Base-by-base conservation (phyloP, 2,329 filamentous ascomycete species). In the Arthrobotrys pseudoclavata region DNA sequence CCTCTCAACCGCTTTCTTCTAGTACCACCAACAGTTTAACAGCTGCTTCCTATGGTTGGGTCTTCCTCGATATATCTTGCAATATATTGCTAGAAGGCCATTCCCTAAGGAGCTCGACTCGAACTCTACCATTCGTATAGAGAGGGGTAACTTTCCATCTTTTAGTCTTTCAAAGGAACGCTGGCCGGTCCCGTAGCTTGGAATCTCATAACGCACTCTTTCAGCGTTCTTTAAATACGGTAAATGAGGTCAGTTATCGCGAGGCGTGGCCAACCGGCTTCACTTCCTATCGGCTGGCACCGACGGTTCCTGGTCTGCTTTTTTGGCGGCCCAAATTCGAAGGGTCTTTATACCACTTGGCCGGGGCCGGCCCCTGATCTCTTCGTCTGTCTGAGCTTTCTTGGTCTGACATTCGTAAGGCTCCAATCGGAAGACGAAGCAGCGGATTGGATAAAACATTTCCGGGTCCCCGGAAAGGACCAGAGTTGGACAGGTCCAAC, bases 211-310 rank as follows among this genome's bases (percentile, higher is more conserved):
- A 60, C 31, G 55, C 55, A 42, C 34, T 60, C 53, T 66, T 42
- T 60, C 69, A 29, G 52, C 34, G 45, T 47, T 50, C 34, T n/a
- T 72, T 60, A 20, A 29, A 26, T 24, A 57, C 68, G 37, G 50
- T 72, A 64, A 66, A 72, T 72, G 69, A 72, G 63, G 69, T 66
- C 37, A 13, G 69, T 72, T 45, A 53, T 72, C 40, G 45, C 50
- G 34, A 22, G 48, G 47, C 34, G 15, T 48, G 60, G 72, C 66
- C 70, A 63, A 62, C 53, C 57, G 57, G 64, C 71, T 64, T 76
- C 71, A 24, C 74, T 77, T 47, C 74, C 74, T 53, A 26, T 68
- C 62, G 74, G 74, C 74, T 77, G 74, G 74, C 74, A 77, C 67
- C 74, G 67, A 71, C 66, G 53, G 42, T 77, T 77, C 37, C 67